A percentile compares a stretch with the other conserved stretches of the same genome.
Evolutionary conservation across 352 stramenopile species (phyloP).

Genomic region (Phytophthora macrochlamydospora): DNA sequence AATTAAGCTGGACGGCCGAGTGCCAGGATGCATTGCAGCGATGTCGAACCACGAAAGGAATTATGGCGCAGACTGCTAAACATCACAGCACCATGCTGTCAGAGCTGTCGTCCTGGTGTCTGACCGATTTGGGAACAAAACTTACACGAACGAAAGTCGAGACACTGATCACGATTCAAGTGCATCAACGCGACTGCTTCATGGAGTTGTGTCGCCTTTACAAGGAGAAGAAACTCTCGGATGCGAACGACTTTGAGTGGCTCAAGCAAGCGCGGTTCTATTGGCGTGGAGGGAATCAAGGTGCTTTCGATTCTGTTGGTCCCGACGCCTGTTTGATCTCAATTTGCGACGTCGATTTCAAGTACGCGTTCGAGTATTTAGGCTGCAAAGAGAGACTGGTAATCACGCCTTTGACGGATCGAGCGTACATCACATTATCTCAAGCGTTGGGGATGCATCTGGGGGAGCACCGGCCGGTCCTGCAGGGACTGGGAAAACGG

Average conservation of each 20-base stretch:
- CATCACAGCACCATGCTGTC: conserved; percentile 80
- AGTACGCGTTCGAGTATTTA: conserved; percentile 94
- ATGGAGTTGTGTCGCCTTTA: conserved; percentile 68
- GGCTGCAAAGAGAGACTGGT: conserved; percentile 91
- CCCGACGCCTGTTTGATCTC: conserved; percentile 94
- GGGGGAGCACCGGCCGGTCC: conserved; percentile 86
- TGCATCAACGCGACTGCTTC: conserved; percentile 88
- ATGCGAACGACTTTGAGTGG: conserved; percentile 86
- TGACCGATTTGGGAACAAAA: conserved; percentile 89
- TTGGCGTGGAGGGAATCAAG: conserved; percentile 49
- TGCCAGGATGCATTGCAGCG: conserved; percentile 77
- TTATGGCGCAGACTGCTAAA: conserved; percentile 88
- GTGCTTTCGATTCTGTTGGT: conserved; percentile 84
- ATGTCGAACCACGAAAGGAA: conserved; percentile 80
- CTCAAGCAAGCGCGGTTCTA: conserved; percentile 85
- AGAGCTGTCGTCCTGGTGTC: conserved; percentile 91
- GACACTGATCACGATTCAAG: conserved; percentile 94
- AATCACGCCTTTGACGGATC: conserved; percentile 91
- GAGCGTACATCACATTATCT: conserved; percentile 91
- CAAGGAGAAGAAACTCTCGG: conserved; percentile 81
- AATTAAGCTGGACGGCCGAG: conserved; percentile 79
- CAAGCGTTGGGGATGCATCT: conserved; percentile 90
- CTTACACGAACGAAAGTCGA: conserved; percentile 94
- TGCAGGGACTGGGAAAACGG: conserved; percentile 92
- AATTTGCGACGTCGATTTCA: conserved; percentile 92